These are phyloP conservation scores for Trichophaea hybrida DNA, from an alignment of 2,329 filamentous ascomycete genomes.

Conservation along the genomic window DNA sequence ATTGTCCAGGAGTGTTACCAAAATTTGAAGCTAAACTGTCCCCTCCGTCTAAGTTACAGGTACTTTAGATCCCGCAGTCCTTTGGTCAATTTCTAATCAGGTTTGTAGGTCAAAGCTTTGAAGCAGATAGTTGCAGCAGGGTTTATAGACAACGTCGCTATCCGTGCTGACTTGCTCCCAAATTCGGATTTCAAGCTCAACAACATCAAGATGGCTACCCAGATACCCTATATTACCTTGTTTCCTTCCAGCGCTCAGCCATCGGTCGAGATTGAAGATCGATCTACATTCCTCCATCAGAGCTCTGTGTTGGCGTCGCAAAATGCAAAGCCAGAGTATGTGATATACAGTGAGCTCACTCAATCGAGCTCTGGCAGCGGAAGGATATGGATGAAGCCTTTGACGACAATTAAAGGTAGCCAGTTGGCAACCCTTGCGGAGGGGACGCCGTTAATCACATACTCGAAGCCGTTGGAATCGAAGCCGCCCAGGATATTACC, in stretches of 20 bases:
- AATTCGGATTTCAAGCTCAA: slow-evolving; percentile 42
- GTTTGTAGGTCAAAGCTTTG: slow-evolving; percentile 47
- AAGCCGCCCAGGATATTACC: slow-evolving; percentile 40
- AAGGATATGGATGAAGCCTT: slow-evolving; percentile 74
- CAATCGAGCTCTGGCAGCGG: slow-evolving; percentile 43
- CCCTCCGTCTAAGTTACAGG: slow-evolving; percentile 17
- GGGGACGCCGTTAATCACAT: slow-evolving; percentile 67
- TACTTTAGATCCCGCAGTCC: background rate
- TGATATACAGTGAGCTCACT: slow-evolving; percentile 79
- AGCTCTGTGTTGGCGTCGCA: slow-evolving; percentile 55
- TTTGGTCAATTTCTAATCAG: background rate
- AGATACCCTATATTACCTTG: slow-evolving; percentile 81
- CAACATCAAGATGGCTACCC: slow-evolving; percentile 40
- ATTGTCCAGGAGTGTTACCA: slow-evolving; percentile 45
- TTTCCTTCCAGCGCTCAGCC: slow-evolving; percentile 45
- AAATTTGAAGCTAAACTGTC: slow-evolving; percentile 16
- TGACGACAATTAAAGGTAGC: slow-evolving; percentile 62
- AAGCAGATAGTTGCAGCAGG: slow-evolving; percentile 86
- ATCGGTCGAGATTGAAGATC: slow-evolving; percentile 32
- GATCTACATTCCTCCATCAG: slow-evolving; percentile 75
- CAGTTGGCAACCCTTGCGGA: slow-evolving; percentile 68
- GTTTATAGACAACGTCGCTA: slow-evolving; percentile 87
- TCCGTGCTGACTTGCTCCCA: slow-evolving; percentile 75
- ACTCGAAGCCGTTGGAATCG: slow-evolving; percentile 86
- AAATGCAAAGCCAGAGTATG: slow-evolving; percentile 56